A percentile compares a stretch with the other conserved stretches of the same genome.
phyloP scores from a whole-genome alignment of 192 early-diverging fungal species.

The Lobosporangium transversale region DNA sequence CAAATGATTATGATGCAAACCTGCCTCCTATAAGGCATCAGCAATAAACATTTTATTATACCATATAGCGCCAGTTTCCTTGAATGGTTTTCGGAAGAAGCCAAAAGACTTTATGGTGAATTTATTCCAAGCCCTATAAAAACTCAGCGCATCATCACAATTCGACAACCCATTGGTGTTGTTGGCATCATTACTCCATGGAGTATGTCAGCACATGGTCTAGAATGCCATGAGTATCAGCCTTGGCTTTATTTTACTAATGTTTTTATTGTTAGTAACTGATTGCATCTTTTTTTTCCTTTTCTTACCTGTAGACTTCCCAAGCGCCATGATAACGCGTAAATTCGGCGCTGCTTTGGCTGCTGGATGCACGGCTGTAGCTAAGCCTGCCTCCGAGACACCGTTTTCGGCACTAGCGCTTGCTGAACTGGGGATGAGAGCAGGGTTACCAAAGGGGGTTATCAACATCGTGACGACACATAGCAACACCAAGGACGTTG shows the following conservation, averaged over 20 bases:
- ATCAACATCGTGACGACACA: constrained; percentile 73
- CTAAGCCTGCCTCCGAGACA: constrained; percentile 74
- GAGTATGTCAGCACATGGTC: constrained; percentile 61
- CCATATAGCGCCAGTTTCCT: constrained; percentile 65
- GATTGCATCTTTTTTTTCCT: too few relatives aligned
- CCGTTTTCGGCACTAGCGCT: constrained; percentile 65
- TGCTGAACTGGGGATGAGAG: constrained; percentile 60
- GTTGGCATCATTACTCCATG: constrained; percentile 78
- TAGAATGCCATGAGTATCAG: too few relatives aligned
- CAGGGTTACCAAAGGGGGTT: constrained; percentile 75
- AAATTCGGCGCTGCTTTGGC: constrained; percentile 81
- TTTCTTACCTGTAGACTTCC: constrained; percentile 70
- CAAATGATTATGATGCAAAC: too few relatives aligned
- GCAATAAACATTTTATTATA: too few relatives aligned
- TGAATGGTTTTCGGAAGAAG: constrained; percentile 90
- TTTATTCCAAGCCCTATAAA: constrained; percentile 71
- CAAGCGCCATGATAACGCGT: constrained; percentile 84
- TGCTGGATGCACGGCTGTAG: constrained; percentile 77
- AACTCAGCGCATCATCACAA: constrained; percentile 67
- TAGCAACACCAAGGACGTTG: constrained; percentile 62
- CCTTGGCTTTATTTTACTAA: too few relatives aligned
- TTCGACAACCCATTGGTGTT: constrained; percentile 84
- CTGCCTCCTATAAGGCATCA: too few relatives aligned
- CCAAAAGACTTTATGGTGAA: constrained; percentile 80
- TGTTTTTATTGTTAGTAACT: too few relatives aligned